phyloP scores from a whole-genome alignment of 2,329 filamentous ascomycete species.

The Talaromyces amestolkiae region DNA sequence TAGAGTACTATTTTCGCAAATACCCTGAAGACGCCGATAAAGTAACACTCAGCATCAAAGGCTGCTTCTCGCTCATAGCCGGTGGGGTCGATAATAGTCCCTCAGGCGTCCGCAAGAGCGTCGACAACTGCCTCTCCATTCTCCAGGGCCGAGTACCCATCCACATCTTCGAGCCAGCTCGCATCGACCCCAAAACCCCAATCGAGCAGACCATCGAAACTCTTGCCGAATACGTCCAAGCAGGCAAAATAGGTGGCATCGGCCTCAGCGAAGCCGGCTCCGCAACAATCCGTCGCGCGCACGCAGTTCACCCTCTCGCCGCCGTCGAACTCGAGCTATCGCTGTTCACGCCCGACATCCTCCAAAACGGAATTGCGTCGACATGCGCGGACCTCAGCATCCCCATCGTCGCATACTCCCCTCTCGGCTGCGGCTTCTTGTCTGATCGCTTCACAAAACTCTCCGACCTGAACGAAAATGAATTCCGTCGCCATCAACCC shows the following conservation, averaged over 20 bases:
- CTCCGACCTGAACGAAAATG: constrained; percentile 48
- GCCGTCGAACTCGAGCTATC: constrained; percentile 62
- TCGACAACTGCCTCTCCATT: constrained; percentile 56
- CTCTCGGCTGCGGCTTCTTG: constrained; percentile 58
- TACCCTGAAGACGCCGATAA: constrained; percentile 64
- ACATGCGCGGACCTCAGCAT: constrained; percentile 58
- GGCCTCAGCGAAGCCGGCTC: constrained; percentile 45
- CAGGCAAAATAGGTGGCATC: constrained; percentile 46
- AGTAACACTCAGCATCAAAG: constrained; percentile 63
- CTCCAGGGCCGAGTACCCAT: constrained; percentile 52
- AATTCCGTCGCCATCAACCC: constrained; percentile 44
- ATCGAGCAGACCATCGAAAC: constrained; percentile 47
- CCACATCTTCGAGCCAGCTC: constrained; percentile 59
- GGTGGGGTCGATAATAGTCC: constrained; percentile 51
- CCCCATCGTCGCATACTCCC: constrained; percentile 59
- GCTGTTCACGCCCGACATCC: constrained; percentile 55
- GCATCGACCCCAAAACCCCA: constrained; percentile 53
- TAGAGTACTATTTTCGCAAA: constrained; percentile 61
- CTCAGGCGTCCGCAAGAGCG: constrained; percentile 54
- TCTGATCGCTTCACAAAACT: constrained; percentile 48
- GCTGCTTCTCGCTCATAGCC: constrained; percentile 40
- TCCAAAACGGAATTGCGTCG: constrained; percentile 57
- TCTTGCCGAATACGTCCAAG: constrained; percentile 39
- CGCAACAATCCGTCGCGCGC: constrained; percentile 43
- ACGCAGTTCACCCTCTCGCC: constrained; percentile 53